Conservation (phyloP, 805 yeast species). For the Nakazawaea populi region DNA sequence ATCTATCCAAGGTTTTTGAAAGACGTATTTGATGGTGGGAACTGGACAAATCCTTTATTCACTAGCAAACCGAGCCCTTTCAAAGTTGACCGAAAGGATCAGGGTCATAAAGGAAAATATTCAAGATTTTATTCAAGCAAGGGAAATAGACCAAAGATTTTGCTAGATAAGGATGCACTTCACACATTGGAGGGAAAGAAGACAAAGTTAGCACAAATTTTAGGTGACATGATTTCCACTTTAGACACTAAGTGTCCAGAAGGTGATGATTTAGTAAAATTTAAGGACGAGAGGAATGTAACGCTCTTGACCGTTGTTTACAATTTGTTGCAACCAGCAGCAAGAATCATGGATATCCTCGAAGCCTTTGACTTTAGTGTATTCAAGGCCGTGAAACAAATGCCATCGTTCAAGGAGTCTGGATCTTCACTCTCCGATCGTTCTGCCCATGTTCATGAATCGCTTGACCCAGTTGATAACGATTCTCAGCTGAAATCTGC, state of each 20-base stretch:
- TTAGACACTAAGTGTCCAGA: constrained; percentile 32
- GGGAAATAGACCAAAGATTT: constrained; percentile 28
- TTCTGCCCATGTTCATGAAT: background rate
- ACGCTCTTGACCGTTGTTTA: constrained; percentile 48
- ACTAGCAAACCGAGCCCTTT: constrained; percentile 14
- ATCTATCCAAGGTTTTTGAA: constrained; percentile 63
- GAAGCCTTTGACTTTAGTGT: constrained; percentile 61
- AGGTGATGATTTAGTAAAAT: constrained; percentile 13
- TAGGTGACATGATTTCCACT: constrained; percentile 35
- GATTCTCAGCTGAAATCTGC: background rate
- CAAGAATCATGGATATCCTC: constrained; percentile 43
- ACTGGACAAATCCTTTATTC: constrained; percentile 68
- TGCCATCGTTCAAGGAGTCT: constrained; percentile 1
- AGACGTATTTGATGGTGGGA: constrained; percentile 71
- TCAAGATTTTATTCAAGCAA: constrained; percentile 1
- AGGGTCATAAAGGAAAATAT: background rate
- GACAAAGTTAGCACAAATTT: constrained; percentile 30
- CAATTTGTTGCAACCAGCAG: constrained; percentile 42
- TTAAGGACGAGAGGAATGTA: constrained; percentile 38
- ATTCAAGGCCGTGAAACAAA: constrained; percentile 19
- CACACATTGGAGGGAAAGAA: constrained; percentile 29
- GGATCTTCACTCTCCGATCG: background rate
- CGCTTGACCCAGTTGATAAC: background rate
- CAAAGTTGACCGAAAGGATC: background rate
- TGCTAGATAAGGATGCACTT: constrained; percentile 45